Base-by-base conservation (phyloP, 2,329 filamentous ascomycete species). In the Arthrobotrys megalospora region DNA sequence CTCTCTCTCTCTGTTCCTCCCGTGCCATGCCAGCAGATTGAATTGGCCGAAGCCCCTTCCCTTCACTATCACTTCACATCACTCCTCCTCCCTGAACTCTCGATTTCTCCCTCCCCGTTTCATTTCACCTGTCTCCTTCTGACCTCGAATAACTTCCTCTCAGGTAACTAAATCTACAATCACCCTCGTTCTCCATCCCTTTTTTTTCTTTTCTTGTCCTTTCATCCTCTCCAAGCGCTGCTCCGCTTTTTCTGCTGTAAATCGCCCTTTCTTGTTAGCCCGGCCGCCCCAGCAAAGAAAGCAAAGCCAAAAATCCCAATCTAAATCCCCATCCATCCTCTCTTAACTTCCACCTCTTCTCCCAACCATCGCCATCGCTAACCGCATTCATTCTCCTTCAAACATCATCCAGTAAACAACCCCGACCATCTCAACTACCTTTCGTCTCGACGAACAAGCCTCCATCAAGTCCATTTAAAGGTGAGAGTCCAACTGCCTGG, bases 301-400 rank as follows among this genome's bases (percentile, higher is more conserved):
- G 63, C 70, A 63, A 45, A 80, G 64, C 66, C 79, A 67, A 67
- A 67, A 34, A 43, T 34, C 60, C 68, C 73, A 65, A 58, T 47
- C 55, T 34, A 76, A 75, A 79, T 77, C 63, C 75, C 79, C 65
- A 73, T 65, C 79, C 65, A 73, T 65, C 53, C 34, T 34, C 41
- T 41, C 60, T 45, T 63, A 36, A 41, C 68, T 58, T 64, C 60
- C 48, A 63, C 67, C 38, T 16, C 16, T 50, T 10, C 24, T 65
- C 32, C 21, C 36, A 58, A 55, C 66, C 45, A 66, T 77, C 62
- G 66, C 67, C 73, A 76, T 76, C 73, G 60, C 73, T 77, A 77
- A 77, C 73, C 73, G 60, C 73, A 71, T 67, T 77, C 73, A 77
- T 71, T 77, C 64, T 34, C 60, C 73, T 47, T 71, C 60, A 32